Conservation (phyloP, 2,329 filamentous ascomycete species). For the Venturia carpophila region DNA sequence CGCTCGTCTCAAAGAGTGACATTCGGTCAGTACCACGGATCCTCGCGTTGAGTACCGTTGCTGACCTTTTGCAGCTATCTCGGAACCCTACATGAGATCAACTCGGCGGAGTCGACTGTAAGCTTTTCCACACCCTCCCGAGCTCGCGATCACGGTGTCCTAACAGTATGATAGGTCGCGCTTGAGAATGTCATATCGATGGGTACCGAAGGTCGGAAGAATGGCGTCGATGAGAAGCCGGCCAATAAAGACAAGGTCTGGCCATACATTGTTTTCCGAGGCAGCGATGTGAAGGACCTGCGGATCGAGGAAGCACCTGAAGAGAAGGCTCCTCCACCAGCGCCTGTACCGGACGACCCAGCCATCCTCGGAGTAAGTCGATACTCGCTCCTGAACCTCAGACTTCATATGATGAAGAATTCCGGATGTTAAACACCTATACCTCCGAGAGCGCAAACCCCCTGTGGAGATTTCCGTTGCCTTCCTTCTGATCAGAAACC, state of each 20-base stretch:
- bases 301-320: slow-evolving; percentile 79
- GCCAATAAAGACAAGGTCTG: slow-evolving; percentile 69
- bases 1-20: slow-evolving; percentile 93
- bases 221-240: slow-evolving; percentile 67
- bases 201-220: slow-evolving; percentile 84
- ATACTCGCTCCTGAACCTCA: slow-evolving; percentile 17
- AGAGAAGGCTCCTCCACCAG: slow-evolving; percentile 59
- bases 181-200: slow-evolving; percentile 93
- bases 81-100: slow-evolving; percentile 94
- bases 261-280: slow-evolving; percentile 97
- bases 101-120: slow-evolving; percentile 81
- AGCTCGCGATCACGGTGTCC: not conserved
- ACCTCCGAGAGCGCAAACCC: slow-evolving; percentile 89
- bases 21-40: slow-evolving; percentile 62
- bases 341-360: slow-evolving; percentile 82
- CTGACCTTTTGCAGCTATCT: slow-evolving; percentile 64
- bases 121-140: not conserved
- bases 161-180: slow-evolving; percentile 52
- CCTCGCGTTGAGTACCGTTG: not conserved
- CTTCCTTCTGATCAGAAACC: slow-evolving; percentile 83
- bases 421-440: slow-evolving; percentile 89
- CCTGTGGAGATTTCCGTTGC: slow-evolving; percentile 98
- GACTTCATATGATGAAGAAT: slow-evolving; percentile 75
- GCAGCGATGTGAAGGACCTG: slow-evolving; percentile 96
- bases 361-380: slow-evolving; percentile 92